Evolutionary conservation across 2,329 filamentous ascomycete genomes (phyloP), one percentile per base, ranked within the genome.

Genomic region (Cryphonectria parasitica): DNA sequence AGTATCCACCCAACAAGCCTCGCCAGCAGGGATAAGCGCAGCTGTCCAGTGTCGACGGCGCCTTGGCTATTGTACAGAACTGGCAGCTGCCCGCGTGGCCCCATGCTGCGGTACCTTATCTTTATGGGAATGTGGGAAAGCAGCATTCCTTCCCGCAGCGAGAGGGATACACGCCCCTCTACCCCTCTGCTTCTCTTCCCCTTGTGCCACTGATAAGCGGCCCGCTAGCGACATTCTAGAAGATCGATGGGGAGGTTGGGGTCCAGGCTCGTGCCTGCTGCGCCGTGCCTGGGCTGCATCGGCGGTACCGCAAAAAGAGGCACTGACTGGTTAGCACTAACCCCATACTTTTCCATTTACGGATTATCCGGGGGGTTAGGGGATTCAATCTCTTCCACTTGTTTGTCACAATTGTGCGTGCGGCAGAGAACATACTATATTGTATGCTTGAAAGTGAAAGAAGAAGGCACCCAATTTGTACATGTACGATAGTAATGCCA

Each of bases 51-150:
- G 36, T 64, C 36, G 61, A 22, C 41, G 39, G n/a, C 61, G 41
- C 11, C 41, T 6, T 39, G 36, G 36, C 11, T 11, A 25, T 31
- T 43, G 36, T 25, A 64, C n/a, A 5, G 36, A 64, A 45, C 36
- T 28, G 61, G 61, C 61, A 64, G 61, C 61, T 64, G 61, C n/a
- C 41, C 6, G 39, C n/a, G 61, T 15, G 36, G n/a, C n/a, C 52
- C 52, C 52, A 31, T 63, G 36, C 61, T 25, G 36, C 34, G n/a
- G 39, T 64, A 64, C 36, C 61, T 64, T 64, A 64, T 64, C 61
- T 64, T n/a, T 39, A 31, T 8, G 15, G 31, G 60, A 31, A 25
- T 28, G 61, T 64, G 61, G 28, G 58, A 39, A n/a, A 43, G 39
- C 15, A 8, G n/a, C 36, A n/a, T 43, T 31, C 61, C n/a, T 64